A percentile compares a stretch with the other conserved stretches of the same genome.
These are phyloP conservation scores for Neopestalotiopsis clavispora DNA, from an alignment of 2,329 filamentous ascomycete species.

Conservation along the genomic window DNA sequence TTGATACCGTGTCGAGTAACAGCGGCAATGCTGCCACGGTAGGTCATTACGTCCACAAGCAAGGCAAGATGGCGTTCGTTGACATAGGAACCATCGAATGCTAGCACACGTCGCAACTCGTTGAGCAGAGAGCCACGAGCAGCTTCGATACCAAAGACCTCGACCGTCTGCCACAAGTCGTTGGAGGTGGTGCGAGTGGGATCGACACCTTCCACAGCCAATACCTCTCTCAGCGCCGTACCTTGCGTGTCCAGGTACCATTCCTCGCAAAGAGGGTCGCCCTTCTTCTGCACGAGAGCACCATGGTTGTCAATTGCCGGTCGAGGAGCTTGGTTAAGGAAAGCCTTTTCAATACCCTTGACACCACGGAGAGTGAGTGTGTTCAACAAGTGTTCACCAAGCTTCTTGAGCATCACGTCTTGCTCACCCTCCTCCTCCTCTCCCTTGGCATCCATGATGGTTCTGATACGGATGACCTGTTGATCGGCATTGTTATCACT, in stretches of 20 bases:
- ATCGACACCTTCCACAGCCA: conserved; percentile 88
- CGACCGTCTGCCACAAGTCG: conserved; percentile 91
- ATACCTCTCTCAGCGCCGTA: conserved; percentile 81
- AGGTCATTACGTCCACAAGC: conserved; percentile 97
- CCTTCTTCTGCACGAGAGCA: conserved; percentile 74
- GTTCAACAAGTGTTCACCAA: conserved; percentile 90
- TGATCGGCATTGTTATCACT: conserved; percentile 98
- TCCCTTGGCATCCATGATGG: conserved; percentile 73
- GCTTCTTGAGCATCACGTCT: conserved; percentile 89
- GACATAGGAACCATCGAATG: conserved; percentile 99
- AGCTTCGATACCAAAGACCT: conserved; percentile 95
- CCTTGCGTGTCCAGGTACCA: conserved; percentile 97
- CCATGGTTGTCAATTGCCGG: conserved; percentile 73
- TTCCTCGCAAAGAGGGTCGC: conserved; percentile 78
- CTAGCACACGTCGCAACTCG: conserved; percentile 90
- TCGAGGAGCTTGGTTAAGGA: conserved; percentile 82
- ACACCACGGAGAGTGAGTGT: conserved; percentile 92
- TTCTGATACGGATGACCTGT: conserved; percentile 90
- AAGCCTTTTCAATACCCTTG: conserved; percentile 84
- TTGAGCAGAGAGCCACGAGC: conserved; percentile 84
- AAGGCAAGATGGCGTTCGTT: conserved; percentile 97
- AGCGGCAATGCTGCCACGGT: conserved; percentile 90
- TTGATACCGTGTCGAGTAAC: conserved; percentile 99
- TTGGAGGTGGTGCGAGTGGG: conserved; percentile 88
- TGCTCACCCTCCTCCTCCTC: conserved; percentile 80